Evolutionary conservation across 2,329 filamentous ascomycete species (phyloP).

Genomic region (Colletotrichum australisinense): DNA sequence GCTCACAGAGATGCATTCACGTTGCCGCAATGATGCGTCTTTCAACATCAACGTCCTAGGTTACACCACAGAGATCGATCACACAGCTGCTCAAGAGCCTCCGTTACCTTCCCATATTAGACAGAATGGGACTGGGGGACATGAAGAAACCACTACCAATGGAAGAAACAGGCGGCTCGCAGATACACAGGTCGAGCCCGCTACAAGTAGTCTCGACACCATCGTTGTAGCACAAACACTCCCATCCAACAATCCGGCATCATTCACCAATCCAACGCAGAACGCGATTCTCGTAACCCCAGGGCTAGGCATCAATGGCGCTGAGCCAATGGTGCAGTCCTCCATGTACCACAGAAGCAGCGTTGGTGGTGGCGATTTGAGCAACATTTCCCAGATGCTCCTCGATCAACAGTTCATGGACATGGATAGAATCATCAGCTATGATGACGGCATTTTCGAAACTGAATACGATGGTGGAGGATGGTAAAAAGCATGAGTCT

Average conservation of each 20-base stretch:
- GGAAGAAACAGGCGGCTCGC: no score
- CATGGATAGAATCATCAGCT: conserved; percentile 47
- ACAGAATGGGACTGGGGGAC: background rate
- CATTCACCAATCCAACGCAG: background rate
- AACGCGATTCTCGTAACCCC: background rate
- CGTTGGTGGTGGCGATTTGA: conserved; percentile 36
- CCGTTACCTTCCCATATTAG: background rate
- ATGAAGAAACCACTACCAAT: no score
- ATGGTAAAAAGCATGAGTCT: conserved; percentile 4
- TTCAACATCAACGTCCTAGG: conserved; percentile 28
- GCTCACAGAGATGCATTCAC: conserved; percentile 30
- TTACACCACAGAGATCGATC: conserved; percentile 25
- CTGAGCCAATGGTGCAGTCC: background rate
- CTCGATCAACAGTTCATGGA: conserved; percentile 47
- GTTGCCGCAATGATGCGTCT: conserved; percentile 22
- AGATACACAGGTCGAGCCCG: no score
- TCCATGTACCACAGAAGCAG: conserved; percentile 12
- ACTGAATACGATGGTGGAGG: conserved; percentile 31
- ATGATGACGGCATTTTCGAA: conserved; percentile 43
- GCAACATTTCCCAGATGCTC: conserved; percentile 44
- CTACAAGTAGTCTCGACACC: background rate
- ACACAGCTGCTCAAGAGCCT: background rate
- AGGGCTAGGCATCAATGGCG: background rate
- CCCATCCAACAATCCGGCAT: fast-evolving
- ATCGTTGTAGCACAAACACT: conserved; percentile 4